Percentiles rank a stretch among this genome's conserved stretches.
Evolutionary conservation across 768 basidiomycete species (phyloP).

Genomic region (Trametes maxima): DNA sequence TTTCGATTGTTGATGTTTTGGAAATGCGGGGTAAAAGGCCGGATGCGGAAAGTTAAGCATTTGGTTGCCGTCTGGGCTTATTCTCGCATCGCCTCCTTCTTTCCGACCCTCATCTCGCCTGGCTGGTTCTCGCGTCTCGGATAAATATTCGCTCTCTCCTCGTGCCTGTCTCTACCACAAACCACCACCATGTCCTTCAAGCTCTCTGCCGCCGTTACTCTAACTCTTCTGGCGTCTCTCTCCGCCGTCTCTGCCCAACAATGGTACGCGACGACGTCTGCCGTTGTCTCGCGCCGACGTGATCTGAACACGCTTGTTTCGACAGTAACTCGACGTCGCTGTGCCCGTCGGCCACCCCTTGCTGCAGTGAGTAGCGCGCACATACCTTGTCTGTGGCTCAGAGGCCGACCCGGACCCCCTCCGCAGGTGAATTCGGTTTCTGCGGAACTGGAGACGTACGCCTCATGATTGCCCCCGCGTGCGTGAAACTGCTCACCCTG

Average conservation of each 20-base stretch:
- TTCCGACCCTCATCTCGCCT: conserved; percentile 18
- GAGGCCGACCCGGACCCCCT: background rate
- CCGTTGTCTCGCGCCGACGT: background rate
- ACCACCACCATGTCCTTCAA: conserved; percentile 21
- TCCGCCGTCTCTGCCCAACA: conserved; percentile 20
- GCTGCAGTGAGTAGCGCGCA: conserved; percentile 43
- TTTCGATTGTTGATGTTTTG: background rate
- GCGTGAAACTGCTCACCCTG: background rate
- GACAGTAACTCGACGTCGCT: conserved; percentile 41
- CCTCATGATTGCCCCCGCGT: conserved; percentile 1
- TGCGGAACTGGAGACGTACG: conserved; percentile 49
- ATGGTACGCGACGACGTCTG: conserved; percentile 9
- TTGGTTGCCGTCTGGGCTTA: conserved; percentile 1
- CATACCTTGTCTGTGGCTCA: background rate
- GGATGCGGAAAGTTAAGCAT: background rate
- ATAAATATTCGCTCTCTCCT: conserved; percentile 2
- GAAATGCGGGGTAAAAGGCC: background rate
- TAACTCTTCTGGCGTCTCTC: conserved; percentile 16
- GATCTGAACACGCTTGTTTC: background rate
- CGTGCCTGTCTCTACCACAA: conserved; percentile 17
- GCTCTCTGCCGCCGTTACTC: conserved; percentile 15
- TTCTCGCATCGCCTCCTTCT: conserved; percentile 10
- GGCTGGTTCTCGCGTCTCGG: conserved; percentile 18
- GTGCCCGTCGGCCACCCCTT: conserved; percentile 43
- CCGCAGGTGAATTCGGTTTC: conserved; percentile 54